phyloP scores from a whole-genome alignment of 139 green algal genomes.

The Diplosphaera chodatii region DNA sequence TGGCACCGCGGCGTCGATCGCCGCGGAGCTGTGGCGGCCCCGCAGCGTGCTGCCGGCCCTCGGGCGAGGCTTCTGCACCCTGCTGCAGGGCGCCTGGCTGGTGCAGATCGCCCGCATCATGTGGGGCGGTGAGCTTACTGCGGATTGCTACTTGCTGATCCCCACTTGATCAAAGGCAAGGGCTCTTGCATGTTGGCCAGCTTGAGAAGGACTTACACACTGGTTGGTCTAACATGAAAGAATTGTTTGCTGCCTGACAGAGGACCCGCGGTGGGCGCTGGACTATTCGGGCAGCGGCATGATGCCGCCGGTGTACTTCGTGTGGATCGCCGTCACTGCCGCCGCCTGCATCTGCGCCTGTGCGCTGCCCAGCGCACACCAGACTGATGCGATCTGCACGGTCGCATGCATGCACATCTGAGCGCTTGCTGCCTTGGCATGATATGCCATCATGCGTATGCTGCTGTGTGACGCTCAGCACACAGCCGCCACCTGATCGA shows the following conservation, averaged over 20 bases:
- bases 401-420: too few relatives aligned
- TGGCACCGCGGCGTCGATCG: not conserved
- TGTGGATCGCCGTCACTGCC: conserved; percentile 7
- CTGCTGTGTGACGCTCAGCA: too few relatives aligned
- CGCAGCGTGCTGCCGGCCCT: not conserved
- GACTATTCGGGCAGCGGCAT: conserved; percentile 15
- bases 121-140: not conserved
- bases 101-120: conserved; percentile 12
- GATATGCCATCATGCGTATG: too few relatives aligned
- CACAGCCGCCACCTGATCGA: too few relatives aligned
- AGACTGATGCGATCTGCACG: too few relatives aligned
- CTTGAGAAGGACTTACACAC: too few relatives aligned
- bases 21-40: conserved; percentile 15
- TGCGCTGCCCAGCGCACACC: not conserved
- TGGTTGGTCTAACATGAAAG: too few relatives aligned
- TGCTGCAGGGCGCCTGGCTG: conserved; percentile 29
- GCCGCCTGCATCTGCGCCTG: not conserved
- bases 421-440: too few relatives aligned
- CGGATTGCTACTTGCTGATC: not conserved
- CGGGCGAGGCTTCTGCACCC: conserved; percentile 1
- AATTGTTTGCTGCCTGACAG: not conserved
- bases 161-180: too few relatives aligned
- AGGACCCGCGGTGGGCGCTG: conserved; percentile 16
- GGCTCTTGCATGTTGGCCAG: too few relatives aligned
- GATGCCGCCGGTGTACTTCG: conserved; percentile 23